Evolutionary conservation across 2,329 filamentous ascomycete species (phyloP).

Genomic region (Penicillium janthinellum): DNA sequence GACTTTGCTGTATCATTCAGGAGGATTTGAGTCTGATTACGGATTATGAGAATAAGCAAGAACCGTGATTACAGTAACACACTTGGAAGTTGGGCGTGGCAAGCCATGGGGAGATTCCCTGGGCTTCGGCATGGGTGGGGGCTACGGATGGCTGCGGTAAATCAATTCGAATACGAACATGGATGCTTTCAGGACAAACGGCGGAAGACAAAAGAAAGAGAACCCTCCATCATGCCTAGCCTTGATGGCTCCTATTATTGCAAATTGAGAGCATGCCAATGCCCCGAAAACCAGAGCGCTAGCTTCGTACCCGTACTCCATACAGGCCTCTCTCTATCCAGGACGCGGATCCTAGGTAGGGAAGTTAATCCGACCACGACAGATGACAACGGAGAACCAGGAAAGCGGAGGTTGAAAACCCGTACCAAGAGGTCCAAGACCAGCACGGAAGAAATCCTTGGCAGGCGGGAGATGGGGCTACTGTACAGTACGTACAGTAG

Average conservation of each 20-base stretch:
- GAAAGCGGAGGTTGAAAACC: background rate
- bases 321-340: background rate
- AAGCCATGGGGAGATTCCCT: background rate
- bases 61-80: background rate
- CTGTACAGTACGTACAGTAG: too few species aligned
- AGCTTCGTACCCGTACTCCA: too few species aligned
- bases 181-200: too few species aligned
- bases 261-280: too few species aligned
- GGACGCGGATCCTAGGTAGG: background rate
- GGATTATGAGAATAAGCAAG: background rate
- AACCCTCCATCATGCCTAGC: too few species aligned
- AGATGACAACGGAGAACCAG: background rate
- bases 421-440: background rate
- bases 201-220: too few species aligned
- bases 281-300: too few species aligned
- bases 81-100: background rate
- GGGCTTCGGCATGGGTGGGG: background rate
- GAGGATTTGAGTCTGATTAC: background rate
- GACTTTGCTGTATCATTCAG: background rate
- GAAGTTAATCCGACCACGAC: background rate
- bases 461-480: too few species aligned
- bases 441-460: too few species aligned
- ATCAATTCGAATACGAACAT: too few species aligned
- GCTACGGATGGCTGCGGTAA: background rate
- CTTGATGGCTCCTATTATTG: too few species aligned